Base-by-base conservation (phyloP, 179 eudicot genomes). In the Beta corolliflora region DNA sequence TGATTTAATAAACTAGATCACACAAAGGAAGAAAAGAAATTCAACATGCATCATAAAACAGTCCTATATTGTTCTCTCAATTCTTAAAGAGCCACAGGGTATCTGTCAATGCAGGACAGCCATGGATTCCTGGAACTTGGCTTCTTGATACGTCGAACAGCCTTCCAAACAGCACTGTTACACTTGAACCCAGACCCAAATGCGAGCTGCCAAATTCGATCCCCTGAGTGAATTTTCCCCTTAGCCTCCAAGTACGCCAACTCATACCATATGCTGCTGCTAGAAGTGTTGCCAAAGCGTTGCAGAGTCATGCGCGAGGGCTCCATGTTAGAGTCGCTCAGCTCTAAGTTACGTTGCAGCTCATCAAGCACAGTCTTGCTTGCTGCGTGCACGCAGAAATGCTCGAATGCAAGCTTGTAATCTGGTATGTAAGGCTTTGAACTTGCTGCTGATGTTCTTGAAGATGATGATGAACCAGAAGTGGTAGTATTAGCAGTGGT, bases 211-310 rank as follows among this genome's bases (percentile, higher is more conserved):
- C 97, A 94, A 48, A 94, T 82, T 10, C 98, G 93, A 65, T 94
- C 94, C 5, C 97, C 97, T 50, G 89, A 81, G 73, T 82, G 86
- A 21, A 93, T 85, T 46, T 81, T 85, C 13, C 87, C 93, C 80
- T 93, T 93, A 45, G 95, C 94, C 55, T 96, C 99, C 76, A 96
- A 58, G 81, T 93, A 96, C 0, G 98, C 99, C 84, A 96, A 54
- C 73, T 96, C 93, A 61, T 96, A 96, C 99, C 99, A 96, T 18
- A 96, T 91, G 89, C 98, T 94, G 82, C 99, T 96, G 81, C 97
- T 91, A 0, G 99, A 96, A 2, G 94, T 93, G 88, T 96, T 96
- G 0, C 99, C 99, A 76, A 96, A 96, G 2, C 99, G 91, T 71
- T 88, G 91, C 71, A 96, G 75, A 0, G 99, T 91, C 84, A 87